Percentiles rank a stretch among this genome's conserved stretches.
Conservation (phyloP, 257 asterid genomes). For the Lithospermum erythrorhizon region DNA sequence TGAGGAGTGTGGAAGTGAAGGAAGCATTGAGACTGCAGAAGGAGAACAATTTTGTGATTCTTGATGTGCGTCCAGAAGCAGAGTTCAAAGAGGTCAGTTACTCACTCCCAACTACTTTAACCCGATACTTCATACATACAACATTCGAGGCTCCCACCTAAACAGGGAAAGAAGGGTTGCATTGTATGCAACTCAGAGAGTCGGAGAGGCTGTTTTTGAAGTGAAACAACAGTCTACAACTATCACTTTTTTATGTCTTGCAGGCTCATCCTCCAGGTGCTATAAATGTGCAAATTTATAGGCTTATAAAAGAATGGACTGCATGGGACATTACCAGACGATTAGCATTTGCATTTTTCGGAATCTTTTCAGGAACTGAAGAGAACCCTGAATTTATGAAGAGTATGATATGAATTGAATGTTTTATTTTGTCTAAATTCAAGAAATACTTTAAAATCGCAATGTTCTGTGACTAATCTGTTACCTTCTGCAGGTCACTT, state of each 20-base stretch:
- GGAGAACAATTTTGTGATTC: constrained; percentile 73
- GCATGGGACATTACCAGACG: constrained; percentile 97
- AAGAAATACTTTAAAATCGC: background rate
- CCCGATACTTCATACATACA: background rate
- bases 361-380: constrained; percentile 86
- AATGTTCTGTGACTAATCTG: background rate
- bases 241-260: constrained; percentile 7
- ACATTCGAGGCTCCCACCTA: no score
- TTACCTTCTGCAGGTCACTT: constrained; percentile 58
- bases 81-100: constrained; percentile 71
- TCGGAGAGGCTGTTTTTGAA: no score
- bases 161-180: no score
- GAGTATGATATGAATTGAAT: constrained; percentile 20
- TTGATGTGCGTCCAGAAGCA: constrained; percentile 91
- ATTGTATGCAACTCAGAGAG: no score
- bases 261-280: constrained; percentile 94
- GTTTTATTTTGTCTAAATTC: background rate
- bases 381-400: constrained; percentile 82
- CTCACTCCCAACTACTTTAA: background rate
- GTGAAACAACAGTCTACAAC: no score
- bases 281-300: constrained; percentile 78
- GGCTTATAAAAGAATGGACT: constrained; percentile 98
- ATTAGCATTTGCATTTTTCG: constrained; percentile 91
- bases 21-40: constrained; percentile 77
- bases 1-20: constrained; percentile 79